Conservation (phyloP, 2,329 filamentous ascomycete species). For the Ophiostoma sp. region DNA sequence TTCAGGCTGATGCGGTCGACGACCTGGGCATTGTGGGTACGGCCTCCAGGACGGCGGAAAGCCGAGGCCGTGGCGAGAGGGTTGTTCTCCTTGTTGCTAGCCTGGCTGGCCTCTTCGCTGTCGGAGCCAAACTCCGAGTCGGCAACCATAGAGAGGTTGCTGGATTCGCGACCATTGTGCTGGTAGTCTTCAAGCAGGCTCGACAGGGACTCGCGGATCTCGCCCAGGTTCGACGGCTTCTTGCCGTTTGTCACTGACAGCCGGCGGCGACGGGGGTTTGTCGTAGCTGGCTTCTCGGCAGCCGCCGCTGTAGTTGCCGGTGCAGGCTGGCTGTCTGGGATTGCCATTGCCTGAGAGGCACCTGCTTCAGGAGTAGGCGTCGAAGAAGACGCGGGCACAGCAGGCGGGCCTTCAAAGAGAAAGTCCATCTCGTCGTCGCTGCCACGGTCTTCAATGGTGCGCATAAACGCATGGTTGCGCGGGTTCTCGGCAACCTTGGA, state of each 20-base stretch:
- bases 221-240: constrained; percentile 68
- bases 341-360: background rate
- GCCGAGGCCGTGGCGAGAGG: background rate
- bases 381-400: background rate
- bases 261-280: constrained; percentile 42
- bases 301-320: constrained; percentile 34
- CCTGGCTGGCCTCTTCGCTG: constrained; percentile 47
- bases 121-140: constrained; percentile 40
- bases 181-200: constrained; percentile 71
- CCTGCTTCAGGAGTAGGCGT: background rate
- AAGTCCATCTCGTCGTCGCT: constrained; percentile 73
- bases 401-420: constrained; percentile 40
- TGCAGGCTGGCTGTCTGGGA: constrained; percentile 25
- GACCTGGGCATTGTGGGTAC: constrained; percentile 47
- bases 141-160: constrained; percentile 41
- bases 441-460: constrained; percentile 78
- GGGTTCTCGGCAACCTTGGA: constrained; percentile 85
- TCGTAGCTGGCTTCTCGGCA: constrained; percentile 4
- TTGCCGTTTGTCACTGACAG: constrained; percentile 48
- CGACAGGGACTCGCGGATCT: constrained; percentile 78
- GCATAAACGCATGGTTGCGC: constrained; percentile 84
- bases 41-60: constrained; percentile 31
- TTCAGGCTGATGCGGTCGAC: constrained; percentile 71
- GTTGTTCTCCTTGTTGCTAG: constrained; percentile 30
- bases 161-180: constrained; percentile 34